Evolutionary conservation across 192 early-diverging fungal species (phyloP).

Genomic region (Mortierella alpina): DNA sequence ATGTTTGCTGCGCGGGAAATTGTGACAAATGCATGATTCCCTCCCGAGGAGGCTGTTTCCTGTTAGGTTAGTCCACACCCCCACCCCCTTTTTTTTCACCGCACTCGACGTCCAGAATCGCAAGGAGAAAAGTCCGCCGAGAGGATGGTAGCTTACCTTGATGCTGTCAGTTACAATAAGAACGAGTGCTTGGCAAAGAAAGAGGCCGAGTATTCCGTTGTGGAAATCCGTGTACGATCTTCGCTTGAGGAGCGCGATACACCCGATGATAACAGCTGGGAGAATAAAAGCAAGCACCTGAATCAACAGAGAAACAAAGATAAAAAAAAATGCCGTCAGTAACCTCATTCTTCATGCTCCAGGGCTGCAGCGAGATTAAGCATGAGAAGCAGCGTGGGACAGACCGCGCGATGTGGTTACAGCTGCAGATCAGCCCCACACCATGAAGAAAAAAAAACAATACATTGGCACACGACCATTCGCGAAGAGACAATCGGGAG

Average conservation of each 20-base stretch:
- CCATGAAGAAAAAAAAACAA: neutral
- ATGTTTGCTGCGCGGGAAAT: no score
- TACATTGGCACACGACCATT: neutral
- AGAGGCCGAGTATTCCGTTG: slow-evolving; percentile 54
- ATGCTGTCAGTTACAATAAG: slow-evolving; percentile 62
- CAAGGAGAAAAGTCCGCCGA: no score
- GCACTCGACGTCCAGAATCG: no score
- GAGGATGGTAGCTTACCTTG: slow-evolving; percentile 48
- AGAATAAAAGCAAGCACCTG: slow-evolving; percentile 49
- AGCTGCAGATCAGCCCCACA: neutral
- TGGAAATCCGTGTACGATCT: slow-evolving; percentile 51
- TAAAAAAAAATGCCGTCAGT: neutral
- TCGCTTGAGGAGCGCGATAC: slow-evolving; percentile 26
- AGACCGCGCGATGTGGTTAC: no score
- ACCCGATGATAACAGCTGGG: slow-evolving; percentile 26
- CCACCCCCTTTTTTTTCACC: no score
- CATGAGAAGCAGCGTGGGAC: neutral
- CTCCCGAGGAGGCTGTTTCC: no score
- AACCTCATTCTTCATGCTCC: neutral
- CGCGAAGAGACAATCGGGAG: neutral
- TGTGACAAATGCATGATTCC: no score
- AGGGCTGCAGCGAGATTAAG: neutral
- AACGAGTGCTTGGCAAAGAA: slow-evolving; percentile 55
- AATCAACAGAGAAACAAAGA: neutral
- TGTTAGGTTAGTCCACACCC: no score